phyloP scores from a whole-genome alignment of 331 rosid species.

The Arachis monticola region DNA sequence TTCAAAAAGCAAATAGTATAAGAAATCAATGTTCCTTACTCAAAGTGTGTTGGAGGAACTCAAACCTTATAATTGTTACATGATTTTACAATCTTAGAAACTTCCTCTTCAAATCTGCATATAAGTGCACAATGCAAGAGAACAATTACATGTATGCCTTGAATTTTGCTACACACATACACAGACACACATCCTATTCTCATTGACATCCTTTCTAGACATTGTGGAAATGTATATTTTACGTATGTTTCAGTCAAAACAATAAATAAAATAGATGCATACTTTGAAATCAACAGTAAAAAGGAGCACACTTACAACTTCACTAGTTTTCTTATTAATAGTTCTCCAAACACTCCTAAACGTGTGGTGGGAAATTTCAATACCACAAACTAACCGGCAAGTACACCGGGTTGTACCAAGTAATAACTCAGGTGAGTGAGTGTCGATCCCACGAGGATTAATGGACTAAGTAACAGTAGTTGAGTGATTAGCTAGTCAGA shows the following conservation, averaged over 20 bases:
- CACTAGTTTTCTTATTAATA: too few relatives aligned
- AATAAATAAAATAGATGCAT: constrained; percentile 9
- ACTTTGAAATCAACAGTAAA: constrained; percentile 4
- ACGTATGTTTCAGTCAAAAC: constrained; percentile 9
- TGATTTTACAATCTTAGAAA: constrained; percentile 68
- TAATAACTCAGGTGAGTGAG: too few relatives aligned
- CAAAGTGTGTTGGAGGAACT: constrained; percentile 32
- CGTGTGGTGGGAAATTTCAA: too few relatives aligned
- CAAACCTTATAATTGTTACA: constrained; percentile 77
- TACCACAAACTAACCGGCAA: too few relatives aligned
- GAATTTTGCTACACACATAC: constrained; percentile 9
- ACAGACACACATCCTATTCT: not conserved
- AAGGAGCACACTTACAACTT: too few relatives aligned
- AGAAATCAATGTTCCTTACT: not conserved
- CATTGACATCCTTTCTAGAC: constrained; percentile 30
- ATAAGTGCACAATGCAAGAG: constrained; percentile 16
- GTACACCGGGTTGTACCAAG: too few relatives aligned
- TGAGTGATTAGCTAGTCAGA: too few relatives aligned
- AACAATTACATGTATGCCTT: constrained; percentile 20
- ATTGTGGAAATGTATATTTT: not conserved
- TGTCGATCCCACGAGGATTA: too few relatives aligned
- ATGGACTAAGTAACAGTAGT: too few relatives aligned
- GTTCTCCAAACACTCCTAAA: too few relatives aligned
- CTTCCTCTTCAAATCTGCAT: constrained; percentile 89
- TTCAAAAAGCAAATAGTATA: not conserved